A percentile compares a stretch with the other conserved stretches of the same genome.
Evolutionary conservation across 495 filamentous ascomycete species (phyloP).

Genomic region (Aspergillus ostianus): DNA sequence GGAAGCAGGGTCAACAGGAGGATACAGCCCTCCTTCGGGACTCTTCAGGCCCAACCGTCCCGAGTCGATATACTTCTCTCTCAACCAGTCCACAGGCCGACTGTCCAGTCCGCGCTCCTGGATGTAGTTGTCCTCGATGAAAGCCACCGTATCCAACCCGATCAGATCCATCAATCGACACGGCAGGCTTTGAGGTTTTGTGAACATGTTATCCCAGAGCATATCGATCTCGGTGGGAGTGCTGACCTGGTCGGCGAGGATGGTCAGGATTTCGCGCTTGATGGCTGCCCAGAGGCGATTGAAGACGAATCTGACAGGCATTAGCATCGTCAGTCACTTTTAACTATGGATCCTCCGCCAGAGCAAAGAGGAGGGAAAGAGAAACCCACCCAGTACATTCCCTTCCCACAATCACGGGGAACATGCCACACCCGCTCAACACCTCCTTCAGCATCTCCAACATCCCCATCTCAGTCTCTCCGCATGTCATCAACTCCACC

Average conservation of each 20-base stretch:
- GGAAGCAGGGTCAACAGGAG: conserved; percentile 9
- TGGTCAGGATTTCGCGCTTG: conserved; percentile 51
- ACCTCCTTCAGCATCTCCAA: conserved; percentile 41
- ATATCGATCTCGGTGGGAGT: conserved; percentile 48
- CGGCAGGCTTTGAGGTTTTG: conserved; percentile 14
- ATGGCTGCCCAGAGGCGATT: conserved; percentile 59
- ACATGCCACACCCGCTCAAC: conserved; percentile 41
- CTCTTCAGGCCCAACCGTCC: conserved; percentile 33
- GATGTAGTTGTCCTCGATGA: conserved; percentile 44
- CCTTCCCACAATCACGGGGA: conserved; percentile 31
- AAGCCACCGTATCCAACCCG: conserved; percentile 34
- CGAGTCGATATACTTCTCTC: conserved; percentile 30
- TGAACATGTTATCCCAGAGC: conserved; percentile 35
- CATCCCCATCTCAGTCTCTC: conserved; percentile 42
- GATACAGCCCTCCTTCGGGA: conserved; percentile 35
- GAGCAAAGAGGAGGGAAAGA: conserved; percentile 3
- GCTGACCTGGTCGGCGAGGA: conserved; percentile 50
- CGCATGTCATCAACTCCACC: conserved; percentile 58
- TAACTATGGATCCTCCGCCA: background rate
- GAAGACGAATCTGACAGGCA: conserved; percentile 44
- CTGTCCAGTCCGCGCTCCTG: conserved; percentile 28
- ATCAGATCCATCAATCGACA: conserved; percentile 34
- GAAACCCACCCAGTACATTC: conserved; percentile 49
- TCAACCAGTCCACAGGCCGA: conserved; percentile 33
- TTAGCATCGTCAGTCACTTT: background rate